A percentile compares a stretch with the other conserved stretches of the same genome.
Conservation (phyloP, 768 basidiomycete species). For the Suillus spraguei region DNA sequence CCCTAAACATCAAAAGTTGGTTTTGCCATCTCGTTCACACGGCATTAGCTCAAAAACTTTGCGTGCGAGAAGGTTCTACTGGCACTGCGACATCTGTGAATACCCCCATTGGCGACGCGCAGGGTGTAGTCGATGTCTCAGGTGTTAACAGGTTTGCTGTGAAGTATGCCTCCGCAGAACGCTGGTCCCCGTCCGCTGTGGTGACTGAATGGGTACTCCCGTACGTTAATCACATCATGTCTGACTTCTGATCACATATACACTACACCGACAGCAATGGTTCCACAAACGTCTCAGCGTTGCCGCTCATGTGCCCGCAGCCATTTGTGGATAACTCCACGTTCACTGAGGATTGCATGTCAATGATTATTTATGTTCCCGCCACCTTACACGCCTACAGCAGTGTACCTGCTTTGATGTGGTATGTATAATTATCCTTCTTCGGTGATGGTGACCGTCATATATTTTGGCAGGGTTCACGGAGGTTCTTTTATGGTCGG, state of each 20-base stretch:
- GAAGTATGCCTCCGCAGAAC: slow-evolving; percentile 62
- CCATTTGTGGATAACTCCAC: slow-evolving; percentile 46
- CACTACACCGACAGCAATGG: slow-evolving; percentile 42
- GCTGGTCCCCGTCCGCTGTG: slow-evolving; percentile 61
- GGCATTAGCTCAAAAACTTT: slow-evolving; percentile 34
- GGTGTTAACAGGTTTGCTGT: slow-evolving; percentile 63
- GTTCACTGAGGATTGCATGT: slow-evolving; percentile 80
- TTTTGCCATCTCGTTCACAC: slow-evolving; percentile 52
- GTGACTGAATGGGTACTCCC: slow-evolving; percentile 62
- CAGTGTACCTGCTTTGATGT: slow-evolving; percentile 56
- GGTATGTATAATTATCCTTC: slow-evolving; percentile 42
- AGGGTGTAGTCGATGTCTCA: slow-evolving; percentile 48
- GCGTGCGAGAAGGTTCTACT: slow-evolving; percentile 38
- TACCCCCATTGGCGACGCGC: slow-evolving; percentile 60
- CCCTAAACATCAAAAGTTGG: slow-evolving; percentile 29
- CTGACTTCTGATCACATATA: slow-evolving; percentile 5
- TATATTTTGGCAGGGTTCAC: slow-evolving; percentile 61
- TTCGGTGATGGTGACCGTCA: not conserved
- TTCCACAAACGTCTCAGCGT: slow-evolving; percentile 47
- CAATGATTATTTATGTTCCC: slow-evolving; percentile 74
- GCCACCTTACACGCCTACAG: slow-evolving; percentile 33
- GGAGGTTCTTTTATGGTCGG: slow-evolving; percentile 82
- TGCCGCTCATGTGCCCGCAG: slow-evolving; percentile 80
- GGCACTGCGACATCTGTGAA: slow-evolving; percentile 28
- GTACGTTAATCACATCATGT: slow-evolving; percentile 42